These are phyloP conservation scores for Pittosporum tobira DNA, from an alignment of 129 eudicot species.

Conservation along the genomic window DNA sequence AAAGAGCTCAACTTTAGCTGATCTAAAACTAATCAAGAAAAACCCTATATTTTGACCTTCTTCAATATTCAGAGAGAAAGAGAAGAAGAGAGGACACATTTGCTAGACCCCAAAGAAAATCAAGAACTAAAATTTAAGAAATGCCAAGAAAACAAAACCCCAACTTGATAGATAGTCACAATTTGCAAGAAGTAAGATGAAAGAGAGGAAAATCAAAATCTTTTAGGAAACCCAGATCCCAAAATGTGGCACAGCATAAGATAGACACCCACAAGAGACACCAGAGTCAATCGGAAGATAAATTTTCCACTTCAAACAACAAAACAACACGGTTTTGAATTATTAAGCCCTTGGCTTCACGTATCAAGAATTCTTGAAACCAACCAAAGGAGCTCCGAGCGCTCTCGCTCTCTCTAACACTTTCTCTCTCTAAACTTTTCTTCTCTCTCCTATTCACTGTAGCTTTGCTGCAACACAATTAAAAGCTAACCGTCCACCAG, in stretches of 20 bases:
- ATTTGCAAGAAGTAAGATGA: slow-evolving; percentile 1
- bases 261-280: not conserved
- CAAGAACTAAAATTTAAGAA: slow-evolving; percentile 6
- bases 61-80: not conserved
- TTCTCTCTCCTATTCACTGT: slow-evolving; percentile 6
- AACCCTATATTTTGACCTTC: slow-evolving; percentile 22
- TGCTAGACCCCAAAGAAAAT: slow-evolving; percentile 4
- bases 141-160: slow-evolving; percentile 10
- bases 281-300: not conserved
- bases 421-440: not conserved
- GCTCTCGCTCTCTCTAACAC: too few relatives aligned
- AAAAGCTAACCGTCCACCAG: slow-evolving; percentile 9
- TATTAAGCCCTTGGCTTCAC: not conserved
- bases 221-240: slow-evolving; percentile 31
- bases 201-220: slow-evolving; percentile 10
- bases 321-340: not conserved
- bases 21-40: slow-evolving; percentile 19
- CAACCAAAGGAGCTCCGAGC: not conserved
- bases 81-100: not conserved
- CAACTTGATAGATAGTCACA: slow-evolving; percentile 1
- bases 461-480: slow-evolving; percentile 11
- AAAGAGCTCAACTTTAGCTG: slow-evolving; percentile 9
- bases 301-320: not conserved
- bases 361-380: not conserved
- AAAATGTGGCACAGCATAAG: not conserved